Evolutionary conservation across 768 basidiomycete genomes (phyloP), one percentile per base, ranked within the genome.

Genomic region (Auricularia cornea): DNA sequence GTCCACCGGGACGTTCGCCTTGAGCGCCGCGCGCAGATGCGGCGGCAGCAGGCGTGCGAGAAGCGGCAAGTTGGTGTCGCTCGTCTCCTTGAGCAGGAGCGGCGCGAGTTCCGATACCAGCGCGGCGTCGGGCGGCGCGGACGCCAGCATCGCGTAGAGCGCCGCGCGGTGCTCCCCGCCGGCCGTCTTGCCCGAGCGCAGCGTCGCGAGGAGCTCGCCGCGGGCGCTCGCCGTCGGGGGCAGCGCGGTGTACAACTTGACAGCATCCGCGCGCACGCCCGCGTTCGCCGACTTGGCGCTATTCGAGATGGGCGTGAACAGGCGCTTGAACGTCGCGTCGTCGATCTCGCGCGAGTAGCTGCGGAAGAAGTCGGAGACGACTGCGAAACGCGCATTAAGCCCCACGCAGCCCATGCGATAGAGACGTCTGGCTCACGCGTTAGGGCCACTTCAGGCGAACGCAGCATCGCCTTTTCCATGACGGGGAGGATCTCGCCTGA

Each of bases 91-190:
- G 2, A 77, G 69, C 56, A 87, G 73, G 18, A 85, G 70, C 0
- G 76, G 68, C 2, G 80, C 74, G 12, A 82, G 71, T 1, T 77
- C 72, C 38, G 78, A 72, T n/a, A 81, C 67, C 31, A 80, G 70
- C 0, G 73, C 64, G 2, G 76, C 67, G 3, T 82, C 83, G 2
- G 87, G 79, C 0, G 77, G 73, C 1, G 94, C 65, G 60, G 70
- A 70, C 2, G 80, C 75, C 1, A 94, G 79, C 86, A 98, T 92
- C 1, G 84, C 80, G 74, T 92, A 95, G 10, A 98, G 78, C 0
- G 88, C 79, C 3, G 86, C 72, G 20, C 95, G 86, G 71, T 98
- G 94, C 62, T 96, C 96, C 2, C 90, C 82, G 1, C 93, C 92
- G 1, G 87, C 77, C 0, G 94, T 91, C 78, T 97, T 99, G 26